Evolutionary conservation across 352 stramenopile genomes (phyloP).

Genomic region (Phytophthora macrochlamydospora): DNA sequence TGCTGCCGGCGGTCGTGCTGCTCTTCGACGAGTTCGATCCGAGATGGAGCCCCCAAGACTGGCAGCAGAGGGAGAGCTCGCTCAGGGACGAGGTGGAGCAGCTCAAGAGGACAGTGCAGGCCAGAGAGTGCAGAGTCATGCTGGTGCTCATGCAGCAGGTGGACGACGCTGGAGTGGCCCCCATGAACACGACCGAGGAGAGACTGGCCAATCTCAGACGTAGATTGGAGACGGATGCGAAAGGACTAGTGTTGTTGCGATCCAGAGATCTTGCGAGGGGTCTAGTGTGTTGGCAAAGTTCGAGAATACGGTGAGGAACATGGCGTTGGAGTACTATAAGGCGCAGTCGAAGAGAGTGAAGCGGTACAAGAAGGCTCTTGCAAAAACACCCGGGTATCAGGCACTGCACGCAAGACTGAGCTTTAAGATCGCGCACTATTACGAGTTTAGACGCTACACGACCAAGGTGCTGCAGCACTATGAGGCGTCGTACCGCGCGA

Average conservation of each 20-base stretch:
- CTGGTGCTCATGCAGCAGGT: constrained; percentile 83
- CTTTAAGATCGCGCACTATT: constrained; percentile 92
- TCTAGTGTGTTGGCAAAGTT: constrained; percentile 74
- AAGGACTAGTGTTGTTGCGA: constrained; percentile 70
- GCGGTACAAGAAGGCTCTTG: constrained; percentile 81
- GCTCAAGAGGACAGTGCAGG: constrained; percentile 60
- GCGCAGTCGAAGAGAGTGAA: constrained; percentile 89
- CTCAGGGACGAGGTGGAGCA: constrained; percentile 83
- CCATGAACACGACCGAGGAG: constrained; percentile 77
- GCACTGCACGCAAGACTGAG: constrained; percentile 73
- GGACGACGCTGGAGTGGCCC: constrained; percentile 64
- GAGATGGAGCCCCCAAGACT: constrained; percentile 70
- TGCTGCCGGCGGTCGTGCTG: constrained; percentile 78
- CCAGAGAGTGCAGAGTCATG: constrained; percentile 78
- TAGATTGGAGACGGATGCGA: constrained; percentile 76
- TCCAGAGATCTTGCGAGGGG: constrained; percentile 64
- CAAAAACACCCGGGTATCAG: constrained; percentile 58
- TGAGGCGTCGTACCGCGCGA: constrained; percentile 74
- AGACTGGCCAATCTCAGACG: constrained; percentile 68
- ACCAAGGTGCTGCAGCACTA: constrained; percentile 89
- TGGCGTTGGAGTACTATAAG: constrained; percentile 91
- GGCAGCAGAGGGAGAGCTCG: constrained; percentile 64
- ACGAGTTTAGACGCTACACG: constrained; percentile 87
- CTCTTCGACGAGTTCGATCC: constrained; percentile 89
- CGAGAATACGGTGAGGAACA: constrained; percentile 70